Conservation (phyloP, 192 early-diverging fungal genomes). For the Powellomyces hirtus region DNA sequence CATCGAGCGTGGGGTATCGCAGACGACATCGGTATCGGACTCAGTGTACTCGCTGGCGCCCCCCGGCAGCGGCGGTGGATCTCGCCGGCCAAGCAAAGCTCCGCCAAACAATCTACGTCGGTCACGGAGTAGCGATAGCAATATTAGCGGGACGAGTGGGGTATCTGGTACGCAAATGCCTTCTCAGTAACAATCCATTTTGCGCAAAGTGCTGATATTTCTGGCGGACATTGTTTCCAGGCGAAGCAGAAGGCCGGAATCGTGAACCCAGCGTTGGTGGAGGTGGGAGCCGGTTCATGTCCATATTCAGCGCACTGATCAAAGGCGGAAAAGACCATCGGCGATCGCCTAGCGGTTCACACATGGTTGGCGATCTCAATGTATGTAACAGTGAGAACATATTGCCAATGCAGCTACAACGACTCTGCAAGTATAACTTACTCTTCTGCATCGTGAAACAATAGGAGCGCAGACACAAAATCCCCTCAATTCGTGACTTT, state of each 20-base stretch:
- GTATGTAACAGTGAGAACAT: no score
- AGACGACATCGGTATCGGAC: not conserved
- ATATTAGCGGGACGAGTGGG: conserved; percentile 15
- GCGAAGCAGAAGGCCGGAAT: not conserved
- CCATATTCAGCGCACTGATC: conserved; percentile 71
- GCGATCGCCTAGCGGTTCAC: conserved; percentile 5
- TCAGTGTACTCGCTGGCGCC: not conserved
- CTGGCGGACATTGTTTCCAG: not conserved
- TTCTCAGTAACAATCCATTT: no score
- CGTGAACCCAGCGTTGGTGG: conserved; percentile 5
- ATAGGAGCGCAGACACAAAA: conserved; percentile 40
- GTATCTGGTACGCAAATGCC: conserved; percentile 13
- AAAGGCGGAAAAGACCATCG: conserved; percentile 41
- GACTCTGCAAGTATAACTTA: not conserved
- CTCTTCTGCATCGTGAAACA: not conserved
- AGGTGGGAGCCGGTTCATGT: conserved; percentile 58
- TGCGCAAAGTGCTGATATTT: not conserved
- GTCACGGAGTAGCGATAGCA: conserved; percentile 19
- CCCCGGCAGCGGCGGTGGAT: not conserved
- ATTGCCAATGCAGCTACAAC: no score
- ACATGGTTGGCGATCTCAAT: conserved; percentile 3
- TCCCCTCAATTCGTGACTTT: conserved; percentile 89
- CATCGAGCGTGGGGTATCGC: not conserved
- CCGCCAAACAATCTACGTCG: conserved; percentile 15
- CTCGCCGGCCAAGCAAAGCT: conserved; percentile 5